Evolutionary conservation across 306 rosid genomes (phyloP), one percentile per base, ranked within the genome.

Genomic region (Arachis stenosperma): DNA sequence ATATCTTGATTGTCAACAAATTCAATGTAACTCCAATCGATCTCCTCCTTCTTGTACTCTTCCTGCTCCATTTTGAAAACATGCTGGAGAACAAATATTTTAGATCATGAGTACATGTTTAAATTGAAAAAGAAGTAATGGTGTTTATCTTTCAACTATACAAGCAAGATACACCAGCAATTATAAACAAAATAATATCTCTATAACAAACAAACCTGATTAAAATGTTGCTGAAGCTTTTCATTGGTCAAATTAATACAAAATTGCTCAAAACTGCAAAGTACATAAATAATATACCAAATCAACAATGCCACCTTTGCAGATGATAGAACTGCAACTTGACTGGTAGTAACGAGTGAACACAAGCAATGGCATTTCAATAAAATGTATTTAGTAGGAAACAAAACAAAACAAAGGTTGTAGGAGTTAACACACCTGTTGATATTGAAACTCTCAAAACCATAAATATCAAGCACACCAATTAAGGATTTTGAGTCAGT

Each of bases 1-100:
- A 91, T 70, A 71, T 91, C 97, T 83, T 91, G 84, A 79, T 91
- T 91, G 81, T 91, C 97, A 64, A 91, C 90, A 78, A 91, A 91
- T 12, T 91, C 97, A 75, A 91, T 91, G 82, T 91, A 91, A 86
- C 97, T 91, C 97, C 97, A 91, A 85, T 91, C 86, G 77, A 91
- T 91, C 77, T 91, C 97, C 75, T 91, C 97, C 52, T 89, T 91
- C 61, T 90, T 86, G 75, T 91, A 91, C 71, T 91, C 97, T 81
- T 91, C 97, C 86, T 91, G 97, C 83, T 91, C 97, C 97, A 91
- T 91, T 84, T 91, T 91, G 88, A 91, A 91, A 67, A 91, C 97
- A 39, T 91, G 97, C 97, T 91, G 96, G 80, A 70, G 55, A 71
- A 48, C 47, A 61, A 57, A 78, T 73, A 78, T 71, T 61, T 52